Percentiles rank a stretch among this genome's conserved stretches.
Conservation (phyloP, 2,329 filamentous ascomycete species). For the Verticillium nubilum region DNA sequence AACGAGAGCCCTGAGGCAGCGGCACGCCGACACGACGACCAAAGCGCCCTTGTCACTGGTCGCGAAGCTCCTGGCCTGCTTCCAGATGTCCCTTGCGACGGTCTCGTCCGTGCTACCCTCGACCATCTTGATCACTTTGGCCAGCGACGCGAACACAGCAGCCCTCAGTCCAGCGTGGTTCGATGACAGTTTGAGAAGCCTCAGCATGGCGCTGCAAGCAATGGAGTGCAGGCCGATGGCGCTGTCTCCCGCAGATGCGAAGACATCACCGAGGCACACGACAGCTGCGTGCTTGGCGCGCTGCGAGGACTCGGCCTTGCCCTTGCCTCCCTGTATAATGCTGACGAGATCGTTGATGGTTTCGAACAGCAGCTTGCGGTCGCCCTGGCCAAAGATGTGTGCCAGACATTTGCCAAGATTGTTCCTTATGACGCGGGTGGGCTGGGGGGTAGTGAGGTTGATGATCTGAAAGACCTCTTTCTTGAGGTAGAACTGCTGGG, state of each 20-base stretch:
- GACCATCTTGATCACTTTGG: conserved; percentile 72
- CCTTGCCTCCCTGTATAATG: conserved; percentile 69
- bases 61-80: conserved; percentile 74
- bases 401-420: conserved; percentile 81
- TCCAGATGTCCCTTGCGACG: conserved; percentile 88
- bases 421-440: conserved; percentile 84
- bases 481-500: conserved; percentile 88
- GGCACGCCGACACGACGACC: conserved; percentile 73
- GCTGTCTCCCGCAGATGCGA: conserved; percentile 88
- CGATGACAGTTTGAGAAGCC: conserved; percentile 72
- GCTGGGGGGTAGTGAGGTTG: conserved; percentile 72
- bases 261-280: conserved; percentile 82
- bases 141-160: conserved; percentile 68
- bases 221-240: conserved; percentile 78
- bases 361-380: conserved; percentile 88
- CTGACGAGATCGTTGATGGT: conserved; percentile 82
- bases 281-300: conserved; percentile 82
- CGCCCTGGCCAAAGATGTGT: conserved; percentile 76
- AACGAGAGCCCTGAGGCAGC: conserved; percentile 69
- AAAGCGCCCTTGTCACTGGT: conserved; percentile 76
- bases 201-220: conserved; percentile 66
- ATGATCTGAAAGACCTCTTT: conserved; percentile 93
- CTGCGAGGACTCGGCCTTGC: conserved; percentile 68
- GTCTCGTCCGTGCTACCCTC: conserved; percentile 74
- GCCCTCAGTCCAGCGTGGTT: conserved; percentile 78